These are phyloP conservation scores for Chytriomyces confervae DNA, from an alignment of 192 early-diverging fungal species.

Conservation along the genomic window DNA sequence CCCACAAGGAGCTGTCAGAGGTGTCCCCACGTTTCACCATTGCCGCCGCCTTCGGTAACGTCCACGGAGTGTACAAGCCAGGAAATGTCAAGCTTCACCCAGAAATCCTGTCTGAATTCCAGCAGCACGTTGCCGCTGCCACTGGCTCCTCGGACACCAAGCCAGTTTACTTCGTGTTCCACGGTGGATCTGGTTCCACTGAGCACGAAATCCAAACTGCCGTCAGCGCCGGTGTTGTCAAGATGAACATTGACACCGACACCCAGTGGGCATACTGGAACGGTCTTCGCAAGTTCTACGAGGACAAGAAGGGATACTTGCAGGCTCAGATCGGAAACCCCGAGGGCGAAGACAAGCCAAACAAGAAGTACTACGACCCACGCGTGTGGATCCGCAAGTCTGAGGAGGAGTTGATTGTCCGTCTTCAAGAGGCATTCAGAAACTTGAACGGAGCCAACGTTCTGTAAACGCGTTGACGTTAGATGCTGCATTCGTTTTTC, in stretches of 20 bases:
- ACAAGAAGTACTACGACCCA: slow-evolving; percentile 99
- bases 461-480: slow-evolving; percentile 25
- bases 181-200: slow-evolving; percentile 49
- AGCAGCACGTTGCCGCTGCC: slow-evolving; percentile 78
- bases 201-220: slow-evolving; percentile 82
- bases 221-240: slow-evolving; percentile 85
- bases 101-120: slow-evolving; percentile 90
- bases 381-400: slow-evolving; percentile 89
- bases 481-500: too few relatives aligned
- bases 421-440: slow-evolving; percentile 78
- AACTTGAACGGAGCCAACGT: slow-evolving; percentile 64
- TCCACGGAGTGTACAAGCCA: slow-evolving; percentile 70
- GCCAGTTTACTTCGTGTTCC: slow-evolving; percentile 95
- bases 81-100: slow-evolving; percentile 96
- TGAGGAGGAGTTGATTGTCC: slow-evolving; percentile 86
- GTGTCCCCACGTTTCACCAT: slow-evolving; percentile 76
- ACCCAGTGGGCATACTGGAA: slow-evolving; percentile 96
- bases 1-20: slow-evolving; percentile 86
- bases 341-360: slow-evolving; percentile 93
- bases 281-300: slow-evolving; percentile 87
- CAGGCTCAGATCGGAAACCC: slow-evolving; percentile 95
- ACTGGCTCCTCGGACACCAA: slow-evolving; percentile 62
- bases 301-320: slow-evolving; percentile 87
- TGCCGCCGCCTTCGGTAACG: slow-evolving; percentile 94
- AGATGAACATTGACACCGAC: slow-evolving; percentile 99